Evolutionary conservation across 257 asterid genomes (phyloP), one percentile per base, ranked within the genome.

Genomic region (Lycium ferocissimum): DNA sequence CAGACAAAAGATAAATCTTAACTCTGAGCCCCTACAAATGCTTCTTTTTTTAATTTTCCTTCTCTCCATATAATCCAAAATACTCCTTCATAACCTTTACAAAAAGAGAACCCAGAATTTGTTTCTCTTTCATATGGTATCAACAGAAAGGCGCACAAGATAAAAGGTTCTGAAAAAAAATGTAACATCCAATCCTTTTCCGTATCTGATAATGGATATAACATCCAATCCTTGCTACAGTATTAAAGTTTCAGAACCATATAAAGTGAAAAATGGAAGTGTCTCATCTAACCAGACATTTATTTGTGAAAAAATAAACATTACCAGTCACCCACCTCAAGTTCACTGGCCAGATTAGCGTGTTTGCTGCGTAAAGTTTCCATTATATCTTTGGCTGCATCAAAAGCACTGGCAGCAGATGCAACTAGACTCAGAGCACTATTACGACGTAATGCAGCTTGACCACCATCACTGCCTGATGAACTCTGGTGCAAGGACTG

Each of bases 381-480:
- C 99, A 97, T 97, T 86, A 97, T 93, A 90, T 97, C 98, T 89
- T 97, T 97, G 70, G 98, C 98, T 85, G 99, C 98, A 87, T 97
- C 99, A 86, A 97, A 97, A 71, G 98, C 99, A 93, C 96, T 95
- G 47, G 98, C 95, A 86, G 99, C 97, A 83, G 98, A 92, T 54
- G 95, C 97, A 81, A 90, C 97, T 86, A 93, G 85, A 86, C 95
- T 94, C 94, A 94, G 89, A 87, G 97, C 95, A 89, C 92, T 89
- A 85, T 89, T 92, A 85, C 97, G 98, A 88, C 98, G 93, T 84
- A 91, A 76, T 43, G 92, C 92, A 93, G 87, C 94, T 90, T 95
- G 97, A 82, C 94, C 91, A 53, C 91, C 96, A 85, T 95, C 98
- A 83, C 81, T 89, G 79, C 89, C 89, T 80, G 98, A 84, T 89